phyloP scores from a whole-genome alignment of 2,329 filamentous ascomycete species.

The Beauveria australis region DNA sequence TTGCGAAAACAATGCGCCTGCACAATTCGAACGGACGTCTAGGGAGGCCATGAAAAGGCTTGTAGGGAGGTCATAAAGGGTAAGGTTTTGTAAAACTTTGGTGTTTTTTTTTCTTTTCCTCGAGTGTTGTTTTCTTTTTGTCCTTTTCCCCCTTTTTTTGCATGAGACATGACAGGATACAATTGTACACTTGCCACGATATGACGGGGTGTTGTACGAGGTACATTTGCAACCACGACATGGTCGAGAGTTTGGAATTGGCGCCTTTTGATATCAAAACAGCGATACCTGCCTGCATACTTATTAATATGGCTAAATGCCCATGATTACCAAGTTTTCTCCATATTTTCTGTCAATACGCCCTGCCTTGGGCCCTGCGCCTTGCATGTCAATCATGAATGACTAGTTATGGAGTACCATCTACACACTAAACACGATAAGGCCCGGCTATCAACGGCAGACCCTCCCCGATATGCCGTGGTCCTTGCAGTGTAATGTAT shows the following conservation, averaged over 20 bases:
- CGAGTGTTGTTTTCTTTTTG: neutral
- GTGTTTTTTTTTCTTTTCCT: neutral
- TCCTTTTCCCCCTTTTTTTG: neutral
- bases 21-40: neutral
- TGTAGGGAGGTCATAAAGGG: neutral
- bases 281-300: constrained; percentile 6
- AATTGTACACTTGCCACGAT: neutral
- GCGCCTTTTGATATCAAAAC: neutral
- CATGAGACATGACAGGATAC: neutral
- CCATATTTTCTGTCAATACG: neutral
- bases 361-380: neutral
- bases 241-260: neutral
- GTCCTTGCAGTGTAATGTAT: no score
- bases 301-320: neutral
- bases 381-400: neutral
- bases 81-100: neutral
- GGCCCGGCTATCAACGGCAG: neutral
- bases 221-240: neutral
- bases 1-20: constrained; percentile 17
- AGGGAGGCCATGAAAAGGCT: neutral
- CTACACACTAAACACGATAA: neutral
- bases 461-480: neutral
- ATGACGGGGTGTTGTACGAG: neutral
- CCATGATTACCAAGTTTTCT: neutral
- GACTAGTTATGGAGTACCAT: no score